A percentile compares a stretch with the other conserved stretches of the same genome.
phyloP scores from a whole-genome alignment of 2,329 filamentous ascomycete genomes.

The Ophiocordyceps australis region DNA sequence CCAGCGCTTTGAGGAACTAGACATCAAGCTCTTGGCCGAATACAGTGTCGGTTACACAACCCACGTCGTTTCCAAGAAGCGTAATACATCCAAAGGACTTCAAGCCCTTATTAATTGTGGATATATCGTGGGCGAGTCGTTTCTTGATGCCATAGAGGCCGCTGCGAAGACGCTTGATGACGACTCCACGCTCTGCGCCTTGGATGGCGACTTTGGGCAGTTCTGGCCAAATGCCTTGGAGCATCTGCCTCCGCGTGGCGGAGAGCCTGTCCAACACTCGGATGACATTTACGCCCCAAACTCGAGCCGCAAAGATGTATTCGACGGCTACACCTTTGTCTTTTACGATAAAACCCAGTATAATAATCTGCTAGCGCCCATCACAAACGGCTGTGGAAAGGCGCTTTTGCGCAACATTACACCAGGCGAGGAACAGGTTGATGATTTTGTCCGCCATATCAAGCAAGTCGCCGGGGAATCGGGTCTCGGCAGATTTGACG shows the following conservation, averaged over 20 bases:
- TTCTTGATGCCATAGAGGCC: slow-evolving; percentile 52
- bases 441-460: slow-evolving; percentile 65
- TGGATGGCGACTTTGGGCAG: slow-evolving; percentile 66
- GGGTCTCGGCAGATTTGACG: slow-evolving; percentile 43
- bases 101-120: slow-evolving; percentile 72
- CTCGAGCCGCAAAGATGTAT: slow-evolving; percentile 46
- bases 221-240: slow-evolving; percentile 61
- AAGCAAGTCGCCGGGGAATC: slow-evolving; percentile 60
- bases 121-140: slow-evolving; percentile 57
- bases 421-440: slow-evolving; percentile 43
- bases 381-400: slow-evolving; percentile 71
- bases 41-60: slow-evolving; percentile 59
- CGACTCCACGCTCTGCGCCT: slow-evolving; percentile 26
- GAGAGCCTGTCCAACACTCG: slow-evolving; percentile 54
- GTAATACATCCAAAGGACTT: slow-evolving; percentile 75
- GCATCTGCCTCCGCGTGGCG: slow-evolving; percentile 55
- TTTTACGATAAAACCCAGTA: slow-evolving; percentile 66
- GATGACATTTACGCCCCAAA: slow-evolving; percentile 58
- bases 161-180: slow-evolving; percentile 35
- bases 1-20: slow-evolving; percentile 58
- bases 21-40: slow-evolving; percentile 66
- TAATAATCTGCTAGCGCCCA: slow-evolving; percentile 53
- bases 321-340: slow-evolving; percentile 75
- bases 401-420: slow-evolving; percentile 47
- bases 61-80: slow-evolving; percentile 74